These are phyloP conservation scores for Lyophyllum semitale DNA, from an alignment of 768 basidiomycete species.

Conservation along the genomic window DNA sequence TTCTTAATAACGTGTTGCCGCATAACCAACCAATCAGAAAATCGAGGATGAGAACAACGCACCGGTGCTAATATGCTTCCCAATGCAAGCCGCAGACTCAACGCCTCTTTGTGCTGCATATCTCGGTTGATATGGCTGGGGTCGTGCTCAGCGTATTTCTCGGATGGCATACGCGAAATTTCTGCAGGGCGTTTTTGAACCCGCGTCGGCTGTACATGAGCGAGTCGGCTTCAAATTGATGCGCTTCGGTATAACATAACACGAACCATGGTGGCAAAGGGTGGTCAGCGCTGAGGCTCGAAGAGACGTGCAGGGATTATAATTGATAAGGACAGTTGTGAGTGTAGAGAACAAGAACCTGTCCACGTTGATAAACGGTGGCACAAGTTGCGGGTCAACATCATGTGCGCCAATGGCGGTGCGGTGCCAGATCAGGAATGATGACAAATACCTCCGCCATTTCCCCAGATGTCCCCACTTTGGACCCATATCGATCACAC, in stretches of 20 bases:
- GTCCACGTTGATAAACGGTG: not conserved
- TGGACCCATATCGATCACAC: not conserved
- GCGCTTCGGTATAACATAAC: not conserved
- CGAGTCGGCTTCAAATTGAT: not conserved
- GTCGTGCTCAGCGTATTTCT: slow-evolving; percentile 26
- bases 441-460: slow-evolving; percentile 33
- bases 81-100: slow-evolving; percentile 55
- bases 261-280: slow-evolving; percentile 6
- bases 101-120: slow-evolving; percentile 46
- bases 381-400: slow-evolving; percentile 6
- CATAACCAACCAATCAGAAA: slow-evolving; percentile 9
- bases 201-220: slow-evolving; percentile 30
- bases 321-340: not conserved
- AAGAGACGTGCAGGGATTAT: slow-evolving; percentile 7
- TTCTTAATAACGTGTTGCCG: slow-evolving; percentile 36
- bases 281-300: not conserved
- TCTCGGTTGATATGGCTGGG: slow-evolving; percentile 28
- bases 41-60: slow-evolving; percentile 27
- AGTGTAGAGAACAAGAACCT: slow-evolving; percentile 1
- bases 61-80: slow-evolving; percentile 65
- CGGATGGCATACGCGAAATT: slow-evolving; percentile 15
- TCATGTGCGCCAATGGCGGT: slow-evolving; percentile 8
- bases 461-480: slow-evolving; percentile 17
- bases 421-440: slow-evolving; percentile 6
- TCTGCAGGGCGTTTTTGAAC: slow-evolving; percentile 36